These are phyloP conservation scores for Urostyla sp. DNA, from an alignment of 73 alveolate genomes.

Conservation along the genomic window DNA sequence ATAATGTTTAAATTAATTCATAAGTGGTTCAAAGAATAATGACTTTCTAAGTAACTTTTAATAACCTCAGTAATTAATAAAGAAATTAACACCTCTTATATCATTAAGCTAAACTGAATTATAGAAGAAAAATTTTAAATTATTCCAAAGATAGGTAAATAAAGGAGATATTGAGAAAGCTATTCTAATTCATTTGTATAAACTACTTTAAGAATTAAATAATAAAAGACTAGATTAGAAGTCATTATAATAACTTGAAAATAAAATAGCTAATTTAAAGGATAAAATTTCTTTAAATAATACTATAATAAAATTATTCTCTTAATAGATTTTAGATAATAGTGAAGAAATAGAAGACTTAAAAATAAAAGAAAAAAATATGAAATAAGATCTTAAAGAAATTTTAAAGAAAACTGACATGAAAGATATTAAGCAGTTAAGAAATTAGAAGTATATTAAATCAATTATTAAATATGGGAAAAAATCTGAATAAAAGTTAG, in stretches of 20 bases:
- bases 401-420: conserved; percentile 13
- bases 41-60: no score
- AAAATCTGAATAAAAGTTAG: conserved; percentile 38
- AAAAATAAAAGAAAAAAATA: conserved; percentile 50
- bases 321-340: conserved; percentile 10
- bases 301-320: background rate
- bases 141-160: no score
- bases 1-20: no score
- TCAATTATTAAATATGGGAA: conserved; percentile 41
- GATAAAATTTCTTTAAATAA: conserved; percentile 6
- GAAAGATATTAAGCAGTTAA: conserved; percentile 26
- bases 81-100: no score
- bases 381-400: conserved; percentile 35
- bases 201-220: no score
- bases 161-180: no score
- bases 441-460: conserved; percentile 52
- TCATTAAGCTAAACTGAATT: no score
- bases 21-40: no score
- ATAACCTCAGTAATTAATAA: no score
- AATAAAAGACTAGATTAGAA: conserved; percentile 24
- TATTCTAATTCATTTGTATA: no score
- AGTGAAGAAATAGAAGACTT: conserved; percentile 63
- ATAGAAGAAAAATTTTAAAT: no score
- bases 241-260: background rate
- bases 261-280: background rate